Evolutionary conservation across 164 flowering plant species (phyloP).

Genomic region (Vitis labrusca): DNA sequence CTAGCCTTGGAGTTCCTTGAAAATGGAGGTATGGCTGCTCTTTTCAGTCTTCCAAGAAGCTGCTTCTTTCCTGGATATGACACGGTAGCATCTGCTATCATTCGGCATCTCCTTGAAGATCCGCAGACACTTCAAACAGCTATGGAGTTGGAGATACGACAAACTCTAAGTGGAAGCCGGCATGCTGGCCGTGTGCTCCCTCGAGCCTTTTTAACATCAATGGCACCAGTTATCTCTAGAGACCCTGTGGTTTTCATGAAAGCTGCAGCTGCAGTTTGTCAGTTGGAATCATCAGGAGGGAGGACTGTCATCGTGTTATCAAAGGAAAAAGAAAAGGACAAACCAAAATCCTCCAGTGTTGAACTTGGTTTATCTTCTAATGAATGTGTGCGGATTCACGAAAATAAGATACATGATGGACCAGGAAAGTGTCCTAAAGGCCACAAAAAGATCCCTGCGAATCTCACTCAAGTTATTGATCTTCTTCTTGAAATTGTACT

Average conservation of each 20-base stretch:
- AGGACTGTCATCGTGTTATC: conserved; percentile 61
- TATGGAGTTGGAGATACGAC: conserved; percentile 93
- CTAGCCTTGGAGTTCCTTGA: conserved; percentile 83
- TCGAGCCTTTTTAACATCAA: conserved; percentile 66
- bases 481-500: conserved; percentile 79
- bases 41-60: conserved; percentile 75
- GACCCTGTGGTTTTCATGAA: conserved; percentile 86
- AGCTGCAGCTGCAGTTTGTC: conserved; percentile 82
- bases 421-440: conserved; percentile 61
- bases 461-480: conserved; percentile 79
- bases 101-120: conserved; percentile 92
- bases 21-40: conserved; percentile 71
- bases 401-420: conserved; percentile 68
- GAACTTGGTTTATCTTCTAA: conserved; percentile 55
- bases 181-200: conserved; percentile 64
- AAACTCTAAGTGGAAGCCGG: conserved; percentile 60
- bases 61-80: conserved; percentile 89
- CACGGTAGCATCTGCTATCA: conserved; percentile 74
- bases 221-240: conserved; percentile 90
- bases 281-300: conserved; percentile 80
- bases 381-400: conserved; percentile 66
- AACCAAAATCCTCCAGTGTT: conserved; percentile 49
- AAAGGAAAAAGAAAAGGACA: conserved; percentile 81
- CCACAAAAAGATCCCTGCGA: conserved; percentile 76
- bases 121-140: conserved; percentile 95